These are phyloP conservation scores for Acer yangbiense DNA, from an alignment of 345 rosid genomes.

Conservation along the genomic window DNA sequence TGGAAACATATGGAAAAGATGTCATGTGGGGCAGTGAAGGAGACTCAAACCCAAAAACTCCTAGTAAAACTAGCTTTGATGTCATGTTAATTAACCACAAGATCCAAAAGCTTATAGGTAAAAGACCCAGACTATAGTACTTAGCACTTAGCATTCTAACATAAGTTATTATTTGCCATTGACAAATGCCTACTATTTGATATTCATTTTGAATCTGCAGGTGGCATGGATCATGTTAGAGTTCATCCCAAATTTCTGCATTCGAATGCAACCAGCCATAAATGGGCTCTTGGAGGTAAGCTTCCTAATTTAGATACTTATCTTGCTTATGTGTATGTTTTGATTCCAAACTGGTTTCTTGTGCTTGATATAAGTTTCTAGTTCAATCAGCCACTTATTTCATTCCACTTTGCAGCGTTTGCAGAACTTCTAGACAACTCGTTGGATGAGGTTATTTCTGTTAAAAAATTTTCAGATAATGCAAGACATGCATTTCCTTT, in stretches of 20 bases:
- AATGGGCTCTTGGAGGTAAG: slow-evolving; percentile 98
- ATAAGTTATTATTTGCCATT: background rate
- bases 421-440: slow-evolving; percentile 94
- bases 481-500: background rate
- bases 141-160: background rate
- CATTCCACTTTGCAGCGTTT: slow-evolving; percentile 54
- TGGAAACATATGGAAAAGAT: background rate
- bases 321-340: slow-evolving; percentile 15
- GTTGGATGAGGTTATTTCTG: slow-evolving; percentile 71
- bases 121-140: background rate
- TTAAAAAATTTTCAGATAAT: background rate
- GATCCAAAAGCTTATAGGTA: background rate
- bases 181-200: background rate
- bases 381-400: slow-evolving; percentile 9
- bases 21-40: background rate
- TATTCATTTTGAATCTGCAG: slow-evolving; percentile 34
- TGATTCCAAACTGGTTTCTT: background rate
- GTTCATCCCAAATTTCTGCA: slow-evolving; percentile 96
- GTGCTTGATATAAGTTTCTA: background rate
- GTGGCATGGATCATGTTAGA: slow-evolving; percentile 85
- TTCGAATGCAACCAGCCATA: slow-evolving; percentile 98
- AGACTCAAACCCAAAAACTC: background rate
- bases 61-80: background rate
- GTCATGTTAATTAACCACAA: background rate
- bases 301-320: background rate